These are phyloP conservation scores for Rhizopus stolonifer DNA, from an alignment of 371 early-diverging fungal genomes.

Conservation along the genomic window DNA sequence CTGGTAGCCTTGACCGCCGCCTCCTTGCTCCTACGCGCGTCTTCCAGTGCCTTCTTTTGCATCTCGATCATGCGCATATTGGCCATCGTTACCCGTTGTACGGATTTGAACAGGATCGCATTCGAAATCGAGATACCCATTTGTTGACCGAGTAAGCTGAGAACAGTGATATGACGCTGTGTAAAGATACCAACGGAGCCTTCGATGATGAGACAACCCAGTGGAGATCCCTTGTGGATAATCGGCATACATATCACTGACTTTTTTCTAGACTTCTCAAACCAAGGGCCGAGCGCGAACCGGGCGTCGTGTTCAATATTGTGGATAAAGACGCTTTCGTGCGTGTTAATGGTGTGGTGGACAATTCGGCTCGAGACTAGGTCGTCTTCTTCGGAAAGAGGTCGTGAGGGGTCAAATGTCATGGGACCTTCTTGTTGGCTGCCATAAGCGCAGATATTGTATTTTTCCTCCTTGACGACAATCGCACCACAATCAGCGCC, in stretches of 20 bases:
- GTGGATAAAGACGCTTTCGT: conserved; percentile 41
- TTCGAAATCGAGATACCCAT: conserved; percentile 63
- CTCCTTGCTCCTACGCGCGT: conserved; percentile 45
- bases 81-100: conserved; percentile 42
- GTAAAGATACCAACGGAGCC: conserved; percentile 57
- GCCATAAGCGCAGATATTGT: conserved; percentile 43
- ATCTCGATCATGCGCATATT: conserved; percentile 48
- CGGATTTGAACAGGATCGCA: conserved; percentile 51
- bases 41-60: conserved; percentile 48
- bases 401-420: conserved; percentile 45
- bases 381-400: conserved; percentile 29
- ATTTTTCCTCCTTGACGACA: conserved; percentile 46
- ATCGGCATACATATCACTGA: conserved; percentile 61
- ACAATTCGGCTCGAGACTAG: conserved; percentile 41
- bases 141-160: conserved; percentile 58
- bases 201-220: conserved; percentile 56
- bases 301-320: conserved; percentile 42
- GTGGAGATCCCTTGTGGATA: conserved; percentile 46
- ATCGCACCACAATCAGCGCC: conserved; percentile 52
- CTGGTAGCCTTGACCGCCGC: conserved; percentile 46
- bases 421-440: conserved; percentile 36
- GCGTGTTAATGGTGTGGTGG: conserved; percentile 40
- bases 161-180: conserved; percentile 53
- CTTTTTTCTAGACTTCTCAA: conserved; percentile 41
- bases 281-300: conserved; percentile 48